phyloP scores from a whole-genome alignment of 495 filamentous ascomycete species.

The Entonaema liquescens region DNA sequence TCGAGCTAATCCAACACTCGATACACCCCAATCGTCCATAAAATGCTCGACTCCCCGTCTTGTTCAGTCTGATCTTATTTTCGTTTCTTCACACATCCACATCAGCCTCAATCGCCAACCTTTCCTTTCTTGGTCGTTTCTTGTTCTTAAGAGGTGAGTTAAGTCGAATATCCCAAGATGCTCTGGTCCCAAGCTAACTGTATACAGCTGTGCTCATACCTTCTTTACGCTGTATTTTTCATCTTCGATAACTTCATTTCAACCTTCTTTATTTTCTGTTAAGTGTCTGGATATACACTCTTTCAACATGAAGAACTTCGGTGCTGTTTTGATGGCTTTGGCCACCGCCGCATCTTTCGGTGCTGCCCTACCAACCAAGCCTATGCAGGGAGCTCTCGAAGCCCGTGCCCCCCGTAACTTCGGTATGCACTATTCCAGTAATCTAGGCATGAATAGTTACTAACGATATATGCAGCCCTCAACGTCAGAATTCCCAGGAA shows the following conservation, averaged over 20 bases:
- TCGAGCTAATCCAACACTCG: conserved; percentile 24
- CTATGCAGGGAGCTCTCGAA: not conserved
- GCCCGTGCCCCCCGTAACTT: conserved; percentile 14
- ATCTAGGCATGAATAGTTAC: not conserved
- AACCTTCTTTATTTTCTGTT: conserved; percentile 36
- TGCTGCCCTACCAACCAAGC: conserved; percentile 42
- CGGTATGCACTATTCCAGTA: conserved; percentile 15
- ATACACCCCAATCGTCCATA: conserved; percentile 42
- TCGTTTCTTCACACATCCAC: conserved; percentile 41
- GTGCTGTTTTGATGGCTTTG: conserved; percentile 46
- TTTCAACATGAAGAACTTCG: conserved; percentile 55
- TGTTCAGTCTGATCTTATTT: conserved; percentile 14
- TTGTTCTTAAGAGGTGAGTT: conserved; percentile 48
- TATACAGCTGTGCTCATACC: conserved; percentile 52
- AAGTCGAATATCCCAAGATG: conserved; percentile 15
- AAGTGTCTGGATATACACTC: conserved; percentile 38
- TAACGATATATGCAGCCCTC: conserved; percentile 20
- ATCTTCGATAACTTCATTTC: conserved; percentile 30
- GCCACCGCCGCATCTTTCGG: conserved; percentile 48
- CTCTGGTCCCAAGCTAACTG: conserved; percentile 12
- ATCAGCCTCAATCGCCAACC: conserved; percentile 31
- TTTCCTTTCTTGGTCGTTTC: conserved; percentile 43
- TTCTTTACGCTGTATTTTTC: conserved; percentile 42
- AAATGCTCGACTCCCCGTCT: conserved; percentile 34
- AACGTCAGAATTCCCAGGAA: conserved; percentile 35